Base-by-base conservation (phyloP, 768 basidiomycete genomes). In the Phallus indusiatus region DNA sequence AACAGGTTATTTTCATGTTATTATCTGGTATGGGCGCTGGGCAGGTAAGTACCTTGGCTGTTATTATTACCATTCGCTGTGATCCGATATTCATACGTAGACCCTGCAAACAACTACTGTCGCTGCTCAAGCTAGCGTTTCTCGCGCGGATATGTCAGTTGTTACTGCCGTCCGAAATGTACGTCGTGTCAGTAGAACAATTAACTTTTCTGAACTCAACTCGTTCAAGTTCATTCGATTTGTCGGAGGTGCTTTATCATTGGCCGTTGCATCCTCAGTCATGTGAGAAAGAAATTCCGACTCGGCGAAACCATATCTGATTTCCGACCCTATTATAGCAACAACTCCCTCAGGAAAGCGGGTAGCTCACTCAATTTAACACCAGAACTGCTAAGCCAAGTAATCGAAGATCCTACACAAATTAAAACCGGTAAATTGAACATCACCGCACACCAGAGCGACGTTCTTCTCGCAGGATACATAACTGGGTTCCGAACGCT, bases 131-230 rank as follows among this genome's bases (percentile, higher is more conserved):
- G 86, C 86, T 0, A 83, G 84, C 22, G 88, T 90, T 0, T 69
- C 80, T 0, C 72, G 87, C 42, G 75, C 75, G 46, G 87, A 90
- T 61, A 88, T 90, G 86, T 84, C 85, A 1, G 84, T 86, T 9
- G 86, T 88, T 0, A 89, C 87, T 0, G 82, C 81, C 0, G 78
- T 82, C 57, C 76, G 84, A 53, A 85, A 85, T 66, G 82, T 82
- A 56, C 36, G 76, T 62, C 11, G 18, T 7, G 33, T 2, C 47
- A 22, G 0, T 24, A n/a, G 24, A 9, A 57, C 18, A 21, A 17
- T 21, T 55, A n/a, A 17, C 64, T 12, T 57, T 47, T 11, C 11
- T 11, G 12, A 11, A 42, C 53, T 36, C n/a, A 22, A 59, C 55
- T 46, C 5, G 6, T 36, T 59, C 1, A 54, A 85, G 83, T 87